Conservation (phyloP, 2,329 filamentous ascomycete species). For the Xylariaceae sp. region DNA sequence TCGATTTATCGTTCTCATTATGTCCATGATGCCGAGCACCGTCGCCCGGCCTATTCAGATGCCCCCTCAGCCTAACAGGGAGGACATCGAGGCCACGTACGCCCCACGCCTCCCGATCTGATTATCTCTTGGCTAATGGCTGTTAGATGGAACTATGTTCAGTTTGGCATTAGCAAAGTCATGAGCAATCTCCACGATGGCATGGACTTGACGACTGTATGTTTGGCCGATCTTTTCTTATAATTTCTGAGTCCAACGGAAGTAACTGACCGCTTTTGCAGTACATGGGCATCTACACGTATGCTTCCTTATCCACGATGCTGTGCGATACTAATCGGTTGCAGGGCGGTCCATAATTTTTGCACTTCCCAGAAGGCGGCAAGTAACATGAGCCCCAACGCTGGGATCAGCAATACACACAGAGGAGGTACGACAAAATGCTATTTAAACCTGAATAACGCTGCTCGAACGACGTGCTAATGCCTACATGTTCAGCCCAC, state of each 20-base stretch:
- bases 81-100: conserved; percentile 53
- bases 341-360: conserved; percentile 91
- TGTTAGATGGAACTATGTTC: conserved; percentile 79
- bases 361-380: conserved; percentile 96
- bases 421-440: conserved; percentile 57
- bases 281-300: conserved; percentile 98
- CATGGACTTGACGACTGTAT: conserved; percentile 83
- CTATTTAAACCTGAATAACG: not conserved
- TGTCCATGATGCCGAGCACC: conserved; percentile 30
- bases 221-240: conserved; percentile 26
- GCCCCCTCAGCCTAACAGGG: conserved; percentile 55
- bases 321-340: conserved; percentile 34
- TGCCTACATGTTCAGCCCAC: conserved; percentile 58
- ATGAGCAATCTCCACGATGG: conserved; percentile 90
- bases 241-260: not conserved
- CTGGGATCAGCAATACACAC: conserved; percentile 50
- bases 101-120: conserved; percentile 9
- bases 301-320: conserved; percentile 23
- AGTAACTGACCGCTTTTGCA: conserved; percentile 32
- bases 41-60: conserved; percentile 40
- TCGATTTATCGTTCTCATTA: conserved; percentile 10
- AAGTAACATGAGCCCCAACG: conserved; percentile 41
- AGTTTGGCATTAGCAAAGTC: conserved; percentile 82
- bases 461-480: conserved; percentile 18
- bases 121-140: conserved; percentile 21